A percentile compares a stretch with the other conserved stretches of the same genome.
Conservation (phyloP, 2,329 filamentous ascomycete species). For the Calonectria pseudoturangicola region DNA sequence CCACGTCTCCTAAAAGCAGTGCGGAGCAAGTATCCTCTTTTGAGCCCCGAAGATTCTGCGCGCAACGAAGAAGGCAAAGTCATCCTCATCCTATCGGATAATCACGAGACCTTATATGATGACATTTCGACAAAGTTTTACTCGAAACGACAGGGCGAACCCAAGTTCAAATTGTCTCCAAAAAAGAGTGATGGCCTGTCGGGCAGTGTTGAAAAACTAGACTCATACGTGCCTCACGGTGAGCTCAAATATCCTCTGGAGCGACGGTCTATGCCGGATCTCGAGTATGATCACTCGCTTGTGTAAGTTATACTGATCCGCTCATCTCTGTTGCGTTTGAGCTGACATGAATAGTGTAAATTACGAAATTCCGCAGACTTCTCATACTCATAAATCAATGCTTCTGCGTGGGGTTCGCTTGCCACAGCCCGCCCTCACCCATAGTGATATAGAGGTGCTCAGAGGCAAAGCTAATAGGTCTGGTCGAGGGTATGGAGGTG, state of each 20-base stretch:
- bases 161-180: constrained; percentile 83
- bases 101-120: constrained; percentile 86
- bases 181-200: constrained; percentile 85
- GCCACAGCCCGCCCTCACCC: constrained; percentile 82
- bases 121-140: constrained; percentile 91
- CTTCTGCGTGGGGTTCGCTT: constrained; percentile 88
- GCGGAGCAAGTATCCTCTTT: constrained; percentile 85
- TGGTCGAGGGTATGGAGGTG: constrained; percentile 56
- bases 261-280: constrained; percentile 80
- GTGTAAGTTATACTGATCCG: constrained; percentile 73
- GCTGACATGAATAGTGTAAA: constrained; percentile 78
- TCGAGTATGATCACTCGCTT: constrained; percentile 91
- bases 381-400: constrained; percentile 92
- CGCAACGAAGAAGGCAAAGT: constrained; percentile 89
- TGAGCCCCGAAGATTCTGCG: constrained; percentile 84
- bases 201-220: constrained; percentile 87
- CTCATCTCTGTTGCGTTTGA: neutral
- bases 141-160: constrained; percentile 85
- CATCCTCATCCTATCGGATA: constrained; percentile 88
- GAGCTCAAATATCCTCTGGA: constrained; percentile 86
- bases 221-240: constrained; percentile 89
- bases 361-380: constrained; percentile 86
- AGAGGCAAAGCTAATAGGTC: constrained; percentile 77
- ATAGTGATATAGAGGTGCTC: constrained; percentile 84
- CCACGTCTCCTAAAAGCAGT: constrained; percentile 88